Percentiles rank a stretch among this genome's conserved stretches.
Evolutionary conservation across 2,329 filamentous ascomycete species (phyloP).

Genomic region (Didymella pinodella): DNA sequence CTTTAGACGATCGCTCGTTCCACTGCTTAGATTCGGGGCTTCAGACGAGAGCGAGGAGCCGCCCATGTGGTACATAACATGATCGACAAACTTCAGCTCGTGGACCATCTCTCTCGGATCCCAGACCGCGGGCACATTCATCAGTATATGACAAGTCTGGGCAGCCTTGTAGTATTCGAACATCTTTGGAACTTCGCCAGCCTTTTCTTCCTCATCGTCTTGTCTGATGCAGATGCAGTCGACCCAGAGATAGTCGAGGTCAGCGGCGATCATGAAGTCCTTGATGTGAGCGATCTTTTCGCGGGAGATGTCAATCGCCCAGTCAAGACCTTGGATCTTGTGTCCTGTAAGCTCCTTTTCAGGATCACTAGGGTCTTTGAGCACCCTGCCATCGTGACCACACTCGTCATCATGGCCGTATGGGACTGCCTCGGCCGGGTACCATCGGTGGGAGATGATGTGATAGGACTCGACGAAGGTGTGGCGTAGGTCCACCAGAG

Average conservation of each 20-base stretch:
- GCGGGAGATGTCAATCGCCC: not conserved
- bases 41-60: not conserved
- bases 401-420: not conserved
- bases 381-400: not conserved
- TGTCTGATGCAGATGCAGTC: slow-evolving; percentile 3
- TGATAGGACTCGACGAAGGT: not conserved
- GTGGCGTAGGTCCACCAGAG: not conserved
- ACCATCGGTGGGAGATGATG: slow-evolving; percentile 1
- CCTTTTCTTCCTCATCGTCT: not conserved
- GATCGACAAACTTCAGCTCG: not conserved
- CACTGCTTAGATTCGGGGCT: not conserved
- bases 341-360: not conserved
- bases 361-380: not conserved
- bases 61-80: not conserved
- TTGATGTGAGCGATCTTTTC: not conserved
- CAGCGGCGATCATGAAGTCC: not conserved
- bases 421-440: not conserved
- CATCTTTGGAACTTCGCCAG: not conserved
- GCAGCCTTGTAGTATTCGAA: slow-evolving; percentile 1
- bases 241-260: not conserved
- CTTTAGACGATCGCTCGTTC: not conserved
- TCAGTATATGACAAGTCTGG: not conserved
- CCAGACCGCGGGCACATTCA: not conserved
- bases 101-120: not conserved
- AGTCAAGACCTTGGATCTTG: not conserved